Base-by-base conservation (phyloP, 345 rosid genomes). In the Lepidium aucheri region DNA sequence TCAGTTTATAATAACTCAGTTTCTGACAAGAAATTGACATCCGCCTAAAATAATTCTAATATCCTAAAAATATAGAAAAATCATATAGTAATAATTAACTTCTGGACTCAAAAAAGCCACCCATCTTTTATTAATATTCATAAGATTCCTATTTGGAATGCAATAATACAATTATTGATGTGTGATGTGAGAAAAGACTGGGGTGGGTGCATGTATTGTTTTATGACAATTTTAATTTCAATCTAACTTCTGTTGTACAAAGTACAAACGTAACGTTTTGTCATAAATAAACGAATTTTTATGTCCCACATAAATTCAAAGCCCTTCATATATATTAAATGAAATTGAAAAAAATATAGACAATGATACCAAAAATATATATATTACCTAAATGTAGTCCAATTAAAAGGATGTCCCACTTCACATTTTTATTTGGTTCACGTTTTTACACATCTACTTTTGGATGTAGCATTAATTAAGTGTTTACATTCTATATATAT, bases 221-320 rank as follows among this genome's bases (percentile, higher is more conserved):
- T 57, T 45, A 53, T 28, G 54, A 20, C 40, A 70, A 34, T 17
- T 33, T 60, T 14, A 70, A 45, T 54, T 44, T 62, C 56, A 70
- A 70, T 63, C 75, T 63, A 70, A 70, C 75, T 70, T 62, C 1
- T 43, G 69, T 32, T 54, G 56, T 44, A 63, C 51, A 36, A 44
- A 70, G 63, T 63, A 70, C 75, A 54, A 17, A 70, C 26, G 42
- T 44, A 70, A 70, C 40, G 15, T n/a, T 63, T 62, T 42, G 28
- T 54, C 16, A 69, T 60, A 60, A 69, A 69, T 9, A 40, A 62
- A 53, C 38, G 17, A 28, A 53, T 17, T 4, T 63, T 36, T 43
- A 46, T 63, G 75, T 38, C 69, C 69, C 49, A 53, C 62, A 35
- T 34, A 24, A 9, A 20, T 70, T 60, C 36, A 42, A 43, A 41